Evolutionary conservation across 2,329 filamentous ascomycete species (phyloP).

Genomic region (Trichoderma sp.): DNA sequence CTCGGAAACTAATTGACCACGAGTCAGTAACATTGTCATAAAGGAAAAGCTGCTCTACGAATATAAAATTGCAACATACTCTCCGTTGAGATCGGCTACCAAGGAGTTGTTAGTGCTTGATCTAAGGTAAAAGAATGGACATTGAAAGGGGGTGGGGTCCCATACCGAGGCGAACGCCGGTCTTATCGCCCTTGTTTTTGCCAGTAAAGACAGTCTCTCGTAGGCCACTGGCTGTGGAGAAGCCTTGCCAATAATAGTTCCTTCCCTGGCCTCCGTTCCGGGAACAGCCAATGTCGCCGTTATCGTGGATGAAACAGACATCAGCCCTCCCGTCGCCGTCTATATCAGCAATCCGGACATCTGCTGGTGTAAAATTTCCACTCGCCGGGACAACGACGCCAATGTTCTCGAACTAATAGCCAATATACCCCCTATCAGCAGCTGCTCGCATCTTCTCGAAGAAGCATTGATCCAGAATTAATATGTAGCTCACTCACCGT

Average conservation of each 20-base stretch:
- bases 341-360: slow-evolving; percentile 1
- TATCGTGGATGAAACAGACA: slow-evolving; percentile 4
- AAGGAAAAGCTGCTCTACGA: too few relatives aligned
- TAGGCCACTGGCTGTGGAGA: not conserved
- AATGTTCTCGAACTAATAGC: slow-evolving; percentile 1
- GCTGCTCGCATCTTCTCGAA: not conserved
- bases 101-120: too few relatives aligned
- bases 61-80: too few relatives aligned
- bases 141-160: not conserved
- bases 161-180: not conserved
- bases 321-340: slow-evolving; percentile 7
- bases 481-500: not conserved
- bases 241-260: not conserved
- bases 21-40: not conserved
- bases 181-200: slow-evolving; percentile 8
- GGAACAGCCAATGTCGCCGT: slow-evolving; percentile 7
- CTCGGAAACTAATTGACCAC: not conserved
- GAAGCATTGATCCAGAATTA: not conserved
- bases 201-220: not conserved
- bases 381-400: not conserved
- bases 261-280: slow-evolving; percentile 7
- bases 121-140: too few relatives aligned
- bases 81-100: too few relatives aligned
- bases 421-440: not conserved
- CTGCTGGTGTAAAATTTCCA: not conserved